phyloP scores from a whole-genome alignment of 345 rosid species.

The Hypericum perforatum region DNA sequence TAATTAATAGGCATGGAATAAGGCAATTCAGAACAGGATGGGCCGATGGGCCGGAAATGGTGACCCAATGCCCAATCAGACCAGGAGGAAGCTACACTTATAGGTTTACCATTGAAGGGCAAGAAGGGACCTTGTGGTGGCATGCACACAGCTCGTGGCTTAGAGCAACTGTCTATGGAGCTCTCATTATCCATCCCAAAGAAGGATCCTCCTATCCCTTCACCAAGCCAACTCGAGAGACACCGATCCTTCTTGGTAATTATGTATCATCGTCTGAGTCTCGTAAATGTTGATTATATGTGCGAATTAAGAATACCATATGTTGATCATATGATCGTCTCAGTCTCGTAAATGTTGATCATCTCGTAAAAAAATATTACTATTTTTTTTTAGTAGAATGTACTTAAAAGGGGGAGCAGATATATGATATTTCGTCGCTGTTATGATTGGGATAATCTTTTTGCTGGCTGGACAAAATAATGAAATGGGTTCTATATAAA shows the following conservation, averaged over 20 bases:
- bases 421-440: too few species aligned
- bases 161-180: slow-evolving; percentile 6
- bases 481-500: too few species aligned
- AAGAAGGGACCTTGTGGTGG: slow-evolving; percentile 10
- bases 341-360: too few species aligned
- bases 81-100: neutral
- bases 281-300: too few species aligned
- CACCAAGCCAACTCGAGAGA: slow-evolving; percentile 2
- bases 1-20: neutral
- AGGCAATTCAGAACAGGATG: neutral
- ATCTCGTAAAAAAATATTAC: too few species aligned
- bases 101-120: neutral
- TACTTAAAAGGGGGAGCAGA: too few species aligned
- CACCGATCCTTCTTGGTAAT: slow-evolving; percentile 1
- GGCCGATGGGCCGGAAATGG: slow-evolving; percentile 4
- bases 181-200: slow-evolving; percentile 3
- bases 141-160: slow-evolving; percentile 7
- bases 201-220: neutral
- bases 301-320: too few species aligned
- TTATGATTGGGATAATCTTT: too few species aligned
- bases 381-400: too few species aligned
- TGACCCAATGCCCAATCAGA: slow-evolving; percentile 4
- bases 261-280: neutral
- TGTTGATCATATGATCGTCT: too few species aligned
- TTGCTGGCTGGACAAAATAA: too few species aligned